These are phyloP conservation scores for Cutaneotrichosporon sp. DNA, from an alignment of 1,284 basidiomycete genomes.

Conservation along the genomic window DNA sequence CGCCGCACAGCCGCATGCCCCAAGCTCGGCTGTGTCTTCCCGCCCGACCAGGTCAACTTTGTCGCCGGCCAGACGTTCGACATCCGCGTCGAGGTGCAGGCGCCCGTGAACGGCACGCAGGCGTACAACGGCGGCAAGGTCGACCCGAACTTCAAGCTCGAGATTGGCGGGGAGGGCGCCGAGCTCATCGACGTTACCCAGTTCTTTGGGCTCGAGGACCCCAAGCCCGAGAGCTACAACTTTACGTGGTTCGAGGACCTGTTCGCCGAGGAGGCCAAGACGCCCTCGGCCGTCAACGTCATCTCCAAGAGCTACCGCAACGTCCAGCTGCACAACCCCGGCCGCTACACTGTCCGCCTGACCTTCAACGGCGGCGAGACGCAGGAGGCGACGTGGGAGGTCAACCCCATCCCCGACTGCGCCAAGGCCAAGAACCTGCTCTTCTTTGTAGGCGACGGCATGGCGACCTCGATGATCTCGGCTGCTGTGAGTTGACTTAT, in stretches of 20 bases:
- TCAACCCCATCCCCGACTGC: conserved; percentile 39
- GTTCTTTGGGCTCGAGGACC: conserved; percentile 47
- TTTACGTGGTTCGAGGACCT: conserved; percentile 52
- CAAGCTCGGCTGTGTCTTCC: conserved; percentile 50
- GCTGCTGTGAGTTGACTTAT: conserved; percentile 33
- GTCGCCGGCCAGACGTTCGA: conserved; percentile 49
- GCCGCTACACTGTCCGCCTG: conserved; percentile 34
- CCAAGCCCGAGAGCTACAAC: conserved; percentile 39
- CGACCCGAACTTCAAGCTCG: conserved; percentile 44
- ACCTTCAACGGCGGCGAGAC: conserved; percentile 43
- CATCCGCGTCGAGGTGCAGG: conserved; percentile 53
- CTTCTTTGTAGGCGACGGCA: conserved; percentile 53
- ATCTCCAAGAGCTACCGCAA: conserved; percentile 53
- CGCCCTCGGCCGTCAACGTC: conserved; percentile 51
- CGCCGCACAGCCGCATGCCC: conserved; percentile 52
- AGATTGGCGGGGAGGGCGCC: conserved; percentile 41
- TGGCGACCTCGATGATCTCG: conserved; percentile 48
- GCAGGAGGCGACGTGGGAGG: conserved; percentile 39
- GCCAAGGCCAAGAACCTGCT: conserved; percentile 54
- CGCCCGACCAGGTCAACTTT: conserved; percentile 49
- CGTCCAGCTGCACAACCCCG: conserved; percentile 45
- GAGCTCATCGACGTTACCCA: conserved; percentile 43
- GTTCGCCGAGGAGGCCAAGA: conserved; percentile 45
- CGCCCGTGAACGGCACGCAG: conserved; percentile 53
- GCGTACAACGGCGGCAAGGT: conserved; percentile 52